A percentile compares a stretch with the other conserved stretches of the same genome.
Evolutionary conservation across 306 rosid genomes (phyloP).

Genomic region (Prunus mira): DNA sequence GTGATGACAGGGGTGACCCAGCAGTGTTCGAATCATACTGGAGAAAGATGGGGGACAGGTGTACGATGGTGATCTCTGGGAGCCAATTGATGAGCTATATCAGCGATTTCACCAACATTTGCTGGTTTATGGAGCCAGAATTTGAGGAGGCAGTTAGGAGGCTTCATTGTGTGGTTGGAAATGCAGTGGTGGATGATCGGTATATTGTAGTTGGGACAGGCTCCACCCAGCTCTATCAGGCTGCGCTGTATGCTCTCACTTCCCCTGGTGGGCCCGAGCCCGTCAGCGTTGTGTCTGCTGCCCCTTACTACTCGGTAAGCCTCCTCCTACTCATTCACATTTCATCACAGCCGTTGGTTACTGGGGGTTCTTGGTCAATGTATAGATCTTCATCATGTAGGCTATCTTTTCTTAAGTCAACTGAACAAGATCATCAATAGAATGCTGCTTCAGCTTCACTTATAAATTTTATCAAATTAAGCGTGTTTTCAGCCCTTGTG

Average conservation of each 20-base stretch:
- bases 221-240: conserved; percentile 69
- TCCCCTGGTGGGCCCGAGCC: conserved; percentile 34
- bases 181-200: conserved; percentile 45
- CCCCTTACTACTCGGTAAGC: conserved; percentile 77
- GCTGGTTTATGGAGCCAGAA: conserved; percentile 66
- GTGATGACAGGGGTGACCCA: conserved; percentile 64
- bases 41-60: conserved; percentile 48
- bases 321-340: not conserved
- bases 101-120: conserved; percentile 31
- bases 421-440: not conserved
- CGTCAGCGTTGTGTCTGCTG: conserved; percentile 54
- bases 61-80: conserved; percentile 60
- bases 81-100: conserved; percentile 53
- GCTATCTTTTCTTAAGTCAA: not conserved
- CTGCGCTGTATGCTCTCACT: conserved; percentile 61
- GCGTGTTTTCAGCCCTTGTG: not conserved
- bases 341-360: not conserved
- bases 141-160: conserved; percentile 40
- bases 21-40: conserved; percentile 42
- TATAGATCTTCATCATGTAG: not conserved
- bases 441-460: not conserved
- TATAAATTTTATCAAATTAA: not conserved
- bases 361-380: not conserved
- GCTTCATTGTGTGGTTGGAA: conserved; percentile 56
- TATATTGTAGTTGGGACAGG: conserved; percentile 70